Evolutionary conservation across 192 early-diverging fungal genomes (phyloP).

Genomic region (Thamnidium elegans): DNA sequence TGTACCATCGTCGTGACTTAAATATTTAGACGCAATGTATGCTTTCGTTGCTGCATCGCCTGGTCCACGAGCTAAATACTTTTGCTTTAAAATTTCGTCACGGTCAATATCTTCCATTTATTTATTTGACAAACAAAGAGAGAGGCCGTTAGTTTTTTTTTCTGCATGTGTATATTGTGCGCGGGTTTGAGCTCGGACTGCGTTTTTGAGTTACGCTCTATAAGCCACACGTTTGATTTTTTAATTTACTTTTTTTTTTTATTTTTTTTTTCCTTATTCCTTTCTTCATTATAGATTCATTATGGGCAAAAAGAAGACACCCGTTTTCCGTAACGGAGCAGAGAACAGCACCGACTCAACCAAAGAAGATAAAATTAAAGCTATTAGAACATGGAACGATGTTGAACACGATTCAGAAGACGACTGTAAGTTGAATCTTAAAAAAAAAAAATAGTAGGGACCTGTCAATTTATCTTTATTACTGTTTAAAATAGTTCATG

Average conservation of each 20-base stretch:
- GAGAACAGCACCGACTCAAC: background rate
- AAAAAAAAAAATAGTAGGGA: background rate
- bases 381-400: constrained; percentile 69
- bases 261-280: too few species aligned
- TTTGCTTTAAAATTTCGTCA: constrained; percentile 25
- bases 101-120: constrained; percentile 11
- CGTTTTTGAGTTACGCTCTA: too few species aligned
- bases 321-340: constrained; percentile 24
- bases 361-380: constrained; percentile 51
- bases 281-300: too few species aligned
- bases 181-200: too few species aligned
- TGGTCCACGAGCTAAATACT: constrained; percentile 33
- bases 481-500: constrained; percentile 29
- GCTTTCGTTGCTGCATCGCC: constrained; percentile 37
- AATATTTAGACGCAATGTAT: constrained; percentile 38
- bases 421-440: constrained; percentile 50
- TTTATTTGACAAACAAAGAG: too few species aligned
- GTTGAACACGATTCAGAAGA: constrained; percentile 76
- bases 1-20: constrained; percentile 9
- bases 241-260: too few species aligned
- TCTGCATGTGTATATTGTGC: too few species aligned
- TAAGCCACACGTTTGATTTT: too few species aligned
- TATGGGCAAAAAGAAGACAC: constrained; percentile 30
- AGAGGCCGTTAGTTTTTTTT: too few species aligned
- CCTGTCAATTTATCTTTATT: background rate